Percentiles rank a stretch among this genome's conserved stretches.
These are phyloP conservation scores for Paramecium sexaurelia DNA, from an alignment of 73 alveolate species.

Conservation along the genomic window DNA sequence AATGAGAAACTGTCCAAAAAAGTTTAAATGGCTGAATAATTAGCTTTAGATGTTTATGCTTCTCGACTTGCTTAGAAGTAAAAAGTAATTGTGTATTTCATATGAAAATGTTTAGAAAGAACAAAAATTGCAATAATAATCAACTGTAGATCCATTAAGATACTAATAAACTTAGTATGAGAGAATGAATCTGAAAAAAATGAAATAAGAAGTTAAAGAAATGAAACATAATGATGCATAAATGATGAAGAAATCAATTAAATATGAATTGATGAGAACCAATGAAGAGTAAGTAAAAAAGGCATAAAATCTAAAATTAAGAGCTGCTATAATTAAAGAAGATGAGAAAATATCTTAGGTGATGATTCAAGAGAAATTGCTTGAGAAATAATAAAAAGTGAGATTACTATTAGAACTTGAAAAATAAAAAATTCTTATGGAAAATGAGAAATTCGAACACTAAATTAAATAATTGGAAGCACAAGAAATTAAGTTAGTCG, in stretches of 20 bases:
- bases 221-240: slow-evolving; percentile 37
- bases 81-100: neutral
- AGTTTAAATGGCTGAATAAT: slow-evolving; percentile 12
- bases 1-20: slow-evolving; percentile 54
- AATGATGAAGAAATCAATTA: neutral
- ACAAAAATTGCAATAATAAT: neutral
- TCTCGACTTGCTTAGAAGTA: neutral
- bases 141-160: neutral
- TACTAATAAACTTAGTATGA: slow-evolving; percentile 25
- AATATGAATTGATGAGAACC: neutral
- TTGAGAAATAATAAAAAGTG: slow-evolving; percentile 4
- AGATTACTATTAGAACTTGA: neutral
- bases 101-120: neutral
- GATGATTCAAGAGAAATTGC: neutral
- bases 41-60: slow-evolving; percentile 55
- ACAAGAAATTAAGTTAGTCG: neutral
- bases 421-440: slow-evolving; percentile 1
- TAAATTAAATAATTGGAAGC: neutral
- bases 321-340: slow-evolving; percentile 8
- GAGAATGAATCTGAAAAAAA: neutral
- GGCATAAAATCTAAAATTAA: neutral
- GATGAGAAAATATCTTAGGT: slow-evolving; percentile 19
- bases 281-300: neutral
- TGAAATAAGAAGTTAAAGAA: neutral
- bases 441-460: neutral